phyloP scores from a whole-genome alignment of 176 grass and related monocot species.

The Oryza rufipogon region DNA sequence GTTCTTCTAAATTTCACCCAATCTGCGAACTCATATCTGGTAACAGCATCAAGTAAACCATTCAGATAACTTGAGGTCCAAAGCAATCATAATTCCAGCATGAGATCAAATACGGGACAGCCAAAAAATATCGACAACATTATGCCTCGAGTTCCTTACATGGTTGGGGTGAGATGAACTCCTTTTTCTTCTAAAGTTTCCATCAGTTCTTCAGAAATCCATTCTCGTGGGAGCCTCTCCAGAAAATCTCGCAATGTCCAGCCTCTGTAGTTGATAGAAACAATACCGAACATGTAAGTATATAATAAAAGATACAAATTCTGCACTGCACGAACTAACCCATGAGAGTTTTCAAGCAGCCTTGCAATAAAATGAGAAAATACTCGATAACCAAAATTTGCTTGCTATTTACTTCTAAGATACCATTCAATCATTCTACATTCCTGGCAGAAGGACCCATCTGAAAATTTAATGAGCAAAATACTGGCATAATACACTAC shows the following conservation, averaged over 20 bases:
- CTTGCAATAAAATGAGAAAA: slow-evolving; percentile 19
- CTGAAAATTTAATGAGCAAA: slow-evolving; percentile 26
- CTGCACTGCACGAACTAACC: slow-evolving; percentile 9
- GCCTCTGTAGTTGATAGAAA: slow-evolving; percentile 62
- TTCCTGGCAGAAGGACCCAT: slow-evolving; percentile 38
- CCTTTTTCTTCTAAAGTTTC: slow-evolving; percentile 90
- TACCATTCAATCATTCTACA: slow-evolving; percentile 29
- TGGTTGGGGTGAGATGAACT: slow-evolving; percentile 92
- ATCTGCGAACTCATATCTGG: slow-evolving; percentile 82
- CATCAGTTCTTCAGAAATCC: slow-evolving; percentile 99
- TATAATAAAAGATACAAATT: slow-evolving; percentile 16
- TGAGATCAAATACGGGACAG: slow-evolving; percentile 31
- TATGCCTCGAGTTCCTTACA: slow-evolving; percentile 61
- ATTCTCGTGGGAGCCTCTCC: slow-evolving; percentile 95
- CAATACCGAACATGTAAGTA: slow-evolving; percentile 16
- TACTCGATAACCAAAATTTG: neutral
- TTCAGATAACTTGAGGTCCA: slow-evolving; percentile 35
- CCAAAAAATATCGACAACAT: slow-evolving; percentile 20
- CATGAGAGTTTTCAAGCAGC: slow-evolving; percentile 17
- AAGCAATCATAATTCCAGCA: slow-evolving; percentile 25
- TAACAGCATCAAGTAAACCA: slow-evolving; percentile 46
- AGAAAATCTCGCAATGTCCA: slow-evolving; percentile 91
- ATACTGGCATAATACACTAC: slow-evolving; percentile 17
- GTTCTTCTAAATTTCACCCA: slow-evolving; percentile 98
- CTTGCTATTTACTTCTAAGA: slow-evolving; percentile 14